Percentiles rank a stretch among this genome's conserved stretches.
Conservation (phyloP, 768 basidiomycete genomes). For the Suillus subaureus region DNA sequence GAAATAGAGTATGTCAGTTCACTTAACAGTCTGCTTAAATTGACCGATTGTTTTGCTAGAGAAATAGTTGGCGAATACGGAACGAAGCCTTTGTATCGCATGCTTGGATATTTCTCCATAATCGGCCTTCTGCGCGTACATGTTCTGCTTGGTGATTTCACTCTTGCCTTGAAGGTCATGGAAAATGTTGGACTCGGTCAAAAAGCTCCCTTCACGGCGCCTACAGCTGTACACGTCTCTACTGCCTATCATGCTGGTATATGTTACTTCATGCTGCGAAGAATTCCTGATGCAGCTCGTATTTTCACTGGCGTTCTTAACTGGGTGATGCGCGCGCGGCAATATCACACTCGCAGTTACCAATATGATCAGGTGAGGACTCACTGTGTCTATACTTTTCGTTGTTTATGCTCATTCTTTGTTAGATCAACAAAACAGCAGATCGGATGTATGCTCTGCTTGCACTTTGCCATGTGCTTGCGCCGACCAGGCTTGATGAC, state of each 20-base stretch:
- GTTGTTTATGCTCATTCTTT: not conserved
- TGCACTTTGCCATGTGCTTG: conserved; percentile 90
- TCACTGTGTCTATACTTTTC: not conserved
- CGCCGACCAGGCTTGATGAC: conserved; percentile 91
- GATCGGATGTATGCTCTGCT: conserved; percentile 98
- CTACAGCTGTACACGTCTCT: conserved; percentile 95
- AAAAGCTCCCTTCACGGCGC: conserved; percentile 91
- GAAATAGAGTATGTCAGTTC: conserved; percentile 72
- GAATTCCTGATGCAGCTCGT: conserved; percentile 95
- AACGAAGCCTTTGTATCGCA: conserved; percentile 84
- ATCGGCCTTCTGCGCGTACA: conserved; percentile 96
- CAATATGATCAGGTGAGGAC: conserved; percentile 87
- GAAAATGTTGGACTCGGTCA: conserved; percentile 91
- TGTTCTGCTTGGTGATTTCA: conserved; percentile 93
- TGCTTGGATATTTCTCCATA: conserved; percentile 96
- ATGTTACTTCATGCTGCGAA: conserved; percentile 93
- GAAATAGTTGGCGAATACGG: conserved; percentile 93
- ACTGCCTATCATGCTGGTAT: conserved; percentile 96
- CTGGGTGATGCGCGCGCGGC: conserved; percentile 94
- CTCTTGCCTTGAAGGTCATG: conserved; percentile 92
- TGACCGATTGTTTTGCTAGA: conserved; percentile 39
- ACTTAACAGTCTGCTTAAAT: not conserved
- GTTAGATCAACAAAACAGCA: conserved; percentile 94
- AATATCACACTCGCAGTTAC: conserved; percentile 95
- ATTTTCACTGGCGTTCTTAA: conserved; percentile 91